These are phyloP conservation scores for Erysimum cheiri DNA, from an alignment of 441 rosid species.

Conservation along the genomic window DNA sequence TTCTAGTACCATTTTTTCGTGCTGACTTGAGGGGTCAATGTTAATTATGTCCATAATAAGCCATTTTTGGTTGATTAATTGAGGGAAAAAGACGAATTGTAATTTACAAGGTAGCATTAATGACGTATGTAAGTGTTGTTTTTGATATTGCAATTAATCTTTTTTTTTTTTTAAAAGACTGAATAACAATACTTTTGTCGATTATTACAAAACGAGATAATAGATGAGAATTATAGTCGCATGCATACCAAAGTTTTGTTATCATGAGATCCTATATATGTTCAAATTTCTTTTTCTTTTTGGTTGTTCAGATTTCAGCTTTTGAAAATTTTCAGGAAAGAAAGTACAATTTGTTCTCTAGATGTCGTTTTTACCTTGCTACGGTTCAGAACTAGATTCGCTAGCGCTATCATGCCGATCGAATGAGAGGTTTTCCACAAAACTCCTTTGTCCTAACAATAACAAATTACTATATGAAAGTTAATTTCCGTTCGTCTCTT, in stretches of 20 bases:
- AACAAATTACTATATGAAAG: too few species aligned
- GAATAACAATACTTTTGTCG: background rate
- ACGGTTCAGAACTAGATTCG: background rate
- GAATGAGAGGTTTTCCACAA: background rate
- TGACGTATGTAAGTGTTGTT: background rate
- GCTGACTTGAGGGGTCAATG: slow-evolving; percentile 30
- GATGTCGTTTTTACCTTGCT: background rate
- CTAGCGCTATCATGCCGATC: background rate
- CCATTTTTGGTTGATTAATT: background rate
- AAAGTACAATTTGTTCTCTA: background rate
- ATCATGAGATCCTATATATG: background rate
- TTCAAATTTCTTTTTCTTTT: background rate
- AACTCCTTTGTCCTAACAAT: too few species aligned
- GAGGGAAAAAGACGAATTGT: background rate
- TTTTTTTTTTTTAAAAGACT: too few species aligned
- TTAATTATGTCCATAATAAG: background rate
- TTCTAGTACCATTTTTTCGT: slow-evolving; percentile 16
- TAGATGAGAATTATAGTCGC: background rate
- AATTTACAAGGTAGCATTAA: background rate
- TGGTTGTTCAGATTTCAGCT: background rate
- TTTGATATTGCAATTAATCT: background rate
- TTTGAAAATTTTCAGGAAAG: background rate
- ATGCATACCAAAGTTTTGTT: background rate
- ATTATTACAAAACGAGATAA: background rate
- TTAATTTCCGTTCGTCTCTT: too few species aligned